Evolutionary conservation across 345 rosid species (phyloP), one percentile per base, ranked within the genome.

Genomic region (Raphanus sativus): DNA sequence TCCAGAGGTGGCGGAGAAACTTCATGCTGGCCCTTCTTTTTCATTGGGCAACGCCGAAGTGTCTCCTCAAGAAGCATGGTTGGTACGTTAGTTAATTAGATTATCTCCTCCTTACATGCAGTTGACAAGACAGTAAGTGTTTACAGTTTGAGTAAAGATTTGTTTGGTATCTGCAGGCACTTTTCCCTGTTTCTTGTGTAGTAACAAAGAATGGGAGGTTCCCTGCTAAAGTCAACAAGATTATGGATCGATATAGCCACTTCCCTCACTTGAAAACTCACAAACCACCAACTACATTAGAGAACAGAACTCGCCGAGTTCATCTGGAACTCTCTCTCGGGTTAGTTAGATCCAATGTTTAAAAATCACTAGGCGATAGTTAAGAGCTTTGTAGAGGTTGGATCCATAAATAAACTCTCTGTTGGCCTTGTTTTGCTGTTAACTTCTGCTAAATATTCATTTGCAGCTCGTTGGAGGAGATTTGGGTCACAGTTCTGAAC

Each of bases 401-500:
- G 21, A 21, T 21, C 21, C 21, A 21, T 0, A 21, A 21, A 21
- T 21, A 21, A 21, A 21, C 21, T 21, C 1, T 21, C 21, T 21
- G 21, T 21, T 21, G 21, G 21, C 21, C 21, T 21, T 21, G 21
- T 21, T 21, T 21, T 21, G 21, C 21, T 21, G 21, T 21, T 28
- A 28, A 77, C 67, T 40, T 21, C 40, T 60, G 9, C 38, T 55
- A 38, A 9, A 10, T 13, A 8, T 36, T 54, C 4, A n/a, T 75
- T 83, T 84, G 80, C 87, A 95, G 99, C 40, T 88, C 94, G 72
- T 82, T 91, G 73, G 79, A 91, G 77, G 98, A 95, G 84, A 87
- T 95, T n/a, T 95, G 98, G 97, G 98, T 92, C 75, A 81, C 96
- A 42, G 94, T 91, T 69, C 87, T 95, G 61, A 95, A 95, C 83